A percentile compares a stretch with the other conserved stretches of the same genome.
phyloP scores from a whole-genome alignment of 192 early-diverging fungal species.

The Umbelopsis ramanniana region DNA sequence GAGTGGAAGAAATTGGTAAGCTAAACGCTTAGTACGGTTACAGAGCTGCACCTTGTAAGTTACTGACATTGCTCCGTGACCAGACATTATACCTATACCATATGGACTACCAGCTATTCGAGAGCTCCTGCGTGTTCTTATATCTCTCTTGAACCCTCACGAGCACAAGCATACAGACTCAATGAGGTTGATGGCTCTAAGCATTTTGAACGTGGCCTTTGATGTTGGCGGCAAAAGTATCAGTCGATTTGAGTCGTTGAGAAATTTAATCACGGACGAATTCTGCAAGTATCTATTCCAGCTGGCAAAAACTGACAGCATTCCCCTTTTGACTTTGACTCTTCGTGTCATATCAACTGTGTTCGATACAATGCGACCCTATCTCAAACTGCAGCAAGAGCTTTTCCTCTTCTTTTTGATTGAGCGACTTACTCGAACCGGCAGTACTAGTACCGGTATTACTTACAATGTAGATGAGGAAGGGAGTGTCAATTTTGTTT shows the following conservation, averaged over 20 bases:
- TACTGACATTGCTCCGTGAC: neutral
- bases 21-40: too few relatives aligned
- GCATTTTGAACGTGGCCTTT: conserved; percentile 84
- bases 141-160: conserved; percentile 87
- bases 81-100: conserved; percentile 41
- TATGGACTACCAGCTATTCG: conserved; percentile 87
- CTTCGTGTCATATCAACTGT: conserved; percentile 69
- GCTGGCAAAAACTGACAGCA: conserved; percentile 58
- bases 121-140: conserved; percentile 89
- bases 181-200: conserved; percentile 87
- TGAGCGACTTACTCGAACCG: conserved; percentile 46
- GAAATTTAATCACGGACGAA: conserved; percentile 78
- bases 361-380: conserved; percentile 67
- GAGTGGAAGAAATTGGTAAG: conserved; percentile 1
- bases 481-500: conserved; percentile 33
- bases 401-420: conserved; percentile 70
- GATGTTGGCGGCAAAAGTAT: conserved; percentile 86
- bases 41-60: neutral
- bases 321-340: conserved; percentile 63
- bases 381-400: conserved; percentile 81
- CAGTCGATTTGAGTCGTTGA: conserved; percentile 59
- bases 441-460: neutral
- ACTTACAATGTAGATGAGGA: conserved; percentile 31
- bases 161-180: conserved; percentile 94
- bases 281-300: conserved; percentile 87